Evolutionary conservation across 192 early-diverging fungal species (phyloP).

Genomic region (Coemansia sp.): DNA sequence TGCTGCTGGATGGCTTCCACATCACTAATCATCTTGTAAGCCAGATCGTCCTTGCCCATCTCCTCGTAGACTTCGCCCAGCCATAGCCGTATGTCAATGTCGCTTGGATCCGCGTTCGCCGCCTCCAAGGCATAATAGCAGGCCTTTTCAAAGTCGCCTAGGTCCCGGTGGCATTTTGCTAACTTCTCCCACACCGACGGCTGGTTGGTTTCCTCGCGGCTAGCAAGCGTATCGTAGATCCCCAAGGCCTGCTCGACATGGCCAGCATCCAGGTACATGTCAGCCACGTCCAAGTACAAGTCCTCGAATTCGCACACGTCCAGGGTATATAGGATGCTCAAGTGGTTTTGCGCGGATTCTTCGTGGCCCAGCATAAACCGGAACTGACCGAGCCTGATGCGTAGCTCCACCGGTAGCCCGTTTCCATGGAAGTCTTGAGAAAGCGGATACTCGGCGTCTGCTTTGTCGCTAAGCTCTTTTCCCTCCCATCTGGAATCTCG

Average conservation of each 20-base stretch:
- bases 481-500: conserved; percentile 62
- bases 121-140: conserved; percentile 52
- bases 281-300: conserved; percentile 35
- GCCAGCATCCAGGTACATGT: conserved; percentile 19
- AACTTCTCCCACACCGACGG: conserved; percentile 57
- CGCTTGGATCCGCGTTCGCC: conserved; percentile 54
- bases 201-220: conserved; percentile 17
- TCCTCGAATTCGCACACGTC: conserved; percentile 29
- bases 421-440: conserved; percentile 24
- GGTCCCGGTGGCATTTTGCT: conserved; percentile 60
- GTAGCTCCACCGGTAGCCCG: conserved; percentile 78
- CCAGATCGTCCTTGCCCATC: conserved; percentile 45
- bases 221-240: conserved; percentile 22
- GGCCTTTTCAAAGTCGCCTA: conserved; percentile 57
- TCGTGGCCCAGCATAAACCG: conserved; percentile 67
- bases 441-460: conserved; percentile 61
- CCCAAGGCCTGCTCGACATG: conserved; percentile 20
- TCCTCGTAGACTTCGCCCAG: conserved; percentile 66
- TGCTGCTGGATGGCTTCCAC: conserved; percentile 35
- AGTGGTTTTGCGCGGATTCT: conserved; percentile 59
- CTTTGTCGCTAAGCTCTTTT: conserved; percentile 49
- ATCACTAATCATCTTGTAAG: conserved; percentile 32
- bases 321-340: conserved; percentile 37
- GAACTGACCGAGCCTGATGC: conserved; percentile 79
- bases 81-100: conserved; percentile 59